Evolutionary conservation across 371 early-diverging fungal species (phyloP).

Genomic region (Apophysomyces ossiformis): DNA sequence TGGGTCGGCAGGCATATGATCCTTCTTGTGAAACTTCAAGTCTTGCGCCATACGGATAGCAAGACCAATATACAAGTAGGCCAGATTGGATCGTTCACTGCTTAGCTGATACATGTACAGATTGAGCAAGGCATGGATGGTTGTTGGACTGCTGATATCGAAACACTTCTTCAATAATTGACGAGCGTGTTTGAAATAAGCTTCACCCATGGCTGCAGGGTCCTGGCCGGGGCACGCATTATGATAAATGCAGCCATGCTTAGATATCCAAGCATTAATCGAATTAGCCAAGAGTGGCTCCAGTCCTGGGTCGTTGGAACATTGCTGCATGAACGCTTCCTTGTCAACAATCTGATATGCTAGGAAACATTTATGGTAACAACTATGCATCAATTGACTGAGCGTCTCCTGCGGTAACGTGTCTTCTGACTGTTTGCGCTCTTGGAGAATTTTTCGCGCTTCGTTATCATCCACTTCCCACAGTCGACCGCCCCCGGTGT

Average conservation of each 20-base stretch:
- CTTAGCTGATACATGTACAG: conserved; percentile 68
- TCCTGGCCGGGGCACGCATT: conserved; percentile 50
- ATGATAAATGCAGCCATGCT: conserved; percentile 61
- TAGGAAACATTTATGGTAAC: conserved; percentile 58
- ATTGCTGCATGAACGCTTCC: conserved; percentile 22
- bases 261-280: conserved; percentile 64
- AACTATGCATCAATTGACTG: conserved; percentile 52
- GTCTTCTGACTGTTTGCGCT: conserved; percentile 30
- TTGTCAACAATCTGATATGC: conserved; percentile 65
- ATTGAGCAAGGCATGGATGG: conserved; percentile 62
- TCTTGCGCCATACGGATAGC: conserved; percentile 72
- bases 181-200: conserved; percentile 60
- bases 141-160: conserved; percentile 58
- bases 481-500: conserved; percentile 30
- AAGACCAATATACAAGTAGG: conserved; percentile 63
- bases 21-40: conserved; percentile 60
- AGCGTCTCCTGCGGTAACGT: conserved; percentile 39
- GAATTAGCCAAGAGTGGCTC: conserved; percentile 56
- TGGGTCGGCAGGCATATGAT: conserved; percentile 50
- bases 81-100: conserved; percentile 59
- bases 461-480: conserved; percentile 59
- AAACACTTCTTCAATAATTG: conserved; percentile 63
- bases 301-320: conserved; percentile 27
- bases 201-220: conserved; percentile 56
- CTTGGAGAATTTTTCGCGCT: conserved; percentile 49